Conservation (phyloP, 352 stramenopile genomes). For the Pythium scleroteichum region DNA sequence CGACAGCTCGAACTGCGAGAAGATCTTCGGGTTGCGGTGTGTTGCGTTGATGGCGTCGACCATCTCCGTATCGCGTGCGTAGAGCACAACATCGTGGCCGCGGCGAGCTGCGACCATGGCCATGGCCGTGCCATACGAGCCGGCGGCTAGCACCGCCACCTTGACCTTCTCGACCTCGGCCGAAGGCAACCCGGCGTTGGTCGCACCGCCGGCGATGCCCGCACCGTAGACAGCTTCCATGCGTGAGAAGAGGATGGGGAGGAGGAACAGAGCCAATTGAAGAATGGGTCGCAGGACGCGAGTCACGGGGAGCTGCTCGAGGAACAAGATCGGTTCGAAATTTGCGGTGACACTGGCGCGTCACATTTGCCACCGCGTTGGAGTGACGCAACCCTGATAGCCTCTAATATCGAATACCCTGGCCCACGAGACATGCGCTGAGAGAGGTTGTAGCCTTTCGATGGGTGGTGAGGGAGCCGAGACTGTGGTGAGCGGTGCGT, state of each 20-base stretch:
- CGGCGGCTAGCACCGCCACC: conserved; percentile 90
- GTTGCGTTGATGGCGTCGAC: conserved; percentile 92
- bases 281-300: conserved; percentile 1
- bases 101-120: conserved; percentile 89
- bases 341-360: conserved; percentile 23
- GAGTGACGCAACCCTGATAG: conserved; percentile 12
- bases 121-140: conserved; percentile 96
- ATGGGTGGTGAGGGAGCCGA: conserved; percentile 9
- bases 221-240: conserved; percentile 48
- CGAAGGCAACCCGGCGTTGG: conserved; percentile 69
- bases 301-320: no score
- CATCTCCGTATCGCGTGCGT: conserved; percentile 81
- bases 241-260: not conserved
- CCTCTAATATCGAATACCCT: conserved; percentile 10
- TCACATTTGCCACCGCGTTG: conserved; percentile 13
- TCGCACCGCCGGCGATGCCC: conserved; percentile 38
- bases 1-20: conserved; percentile 87
- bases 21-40: conserved; percentile 91
- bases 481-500: conserved; percentile 1
- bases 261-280: conserved; percentile 12
- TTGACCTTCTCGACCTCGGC: conserved; percentile 80
- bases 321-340: conserved; percentile 15
- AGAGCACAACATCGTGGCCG: conserved; percentile 90
- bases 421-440: not conserved
- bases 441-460: not conserved